Percentiles rank a stretch among this genome's conserved stretches.
These are phyloP conservation scores for Cyberlindnera meyerae DNA, from an alignment of 805 yeast species.

Conservation along the genomic window DNA sequence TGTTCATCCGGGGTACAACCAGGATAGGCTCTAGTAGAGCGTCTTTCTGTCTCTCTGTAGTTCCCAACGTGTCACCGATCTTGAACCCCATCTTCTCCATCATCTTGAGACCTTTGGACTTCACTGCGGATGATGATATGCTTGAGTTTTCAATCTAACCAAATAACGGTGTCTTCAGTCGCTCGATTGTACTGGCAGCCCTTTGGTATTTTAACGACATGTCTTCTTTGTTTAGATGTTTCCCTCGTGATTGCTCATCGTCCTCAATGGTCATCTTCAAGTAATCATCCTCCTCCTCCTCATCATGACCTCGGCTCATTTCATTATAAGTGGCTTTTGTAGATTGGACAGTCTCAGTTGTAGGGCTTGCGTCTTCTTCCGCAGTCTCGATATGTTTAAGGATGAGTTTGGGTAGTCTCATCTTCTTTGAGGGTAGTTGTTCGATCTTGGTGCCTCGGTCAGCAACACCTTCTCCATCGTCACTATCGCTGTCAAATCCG, in stretches of 20 bases:
- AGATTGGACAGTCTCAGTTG: too few relatives aligned
- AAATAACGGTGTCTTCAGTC: slow-evolving; percentile 19
- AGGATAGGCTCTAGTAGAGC: slow-evolving; percentile 32
- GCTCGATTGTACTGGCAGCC: slow-evolving; percentile 5
- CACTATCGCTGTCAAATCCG: slow-evolving; percentile 18
- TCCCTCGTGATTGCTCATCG: slow-evolving; percentile 7
- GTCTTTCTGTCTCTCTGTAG: slow-evolving; percentile 12
- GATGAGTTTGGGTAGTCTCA: slow-evolving; percentile 13
- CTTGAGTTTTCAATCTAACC: slow-evolving; percentile 15
- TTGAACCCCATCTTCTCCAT: slow-evolving; percentile 59
- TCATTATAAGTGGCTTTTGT: too few relatives aligned
- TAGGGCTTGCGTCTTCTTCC: background rate
- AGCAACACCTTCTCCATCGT: too few relatives aligned
- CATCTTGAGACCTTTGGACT: slow-evolving; percentile 44
- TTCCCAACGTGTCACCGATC: slow-evolving; percentile 43
- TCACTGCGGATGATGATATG: too few relatives aligned
- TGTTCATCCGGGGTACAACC: slow-evolving; percentile 15
- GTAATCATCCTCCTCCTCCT: slow-evolving; percentile 22
- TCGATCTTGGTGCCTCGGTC: too few relatives aligned
- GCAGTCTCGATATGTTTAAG: slow-evolving; percentile 2
- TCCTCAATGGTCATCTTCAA: slow-evolving; percentile 24
- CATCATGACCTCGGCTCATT: background rate
- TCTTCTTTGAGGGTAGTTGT: slow-evolving; percentile 1
- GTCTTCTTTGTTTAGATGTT: background rate
- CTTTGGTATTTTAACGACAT: background rate